These are phyloP conservation scores for Claviceps sp. DNA, from an alignment of 2,329 filamentous ascomycete species.

Conservation along the genomic window DNA sequence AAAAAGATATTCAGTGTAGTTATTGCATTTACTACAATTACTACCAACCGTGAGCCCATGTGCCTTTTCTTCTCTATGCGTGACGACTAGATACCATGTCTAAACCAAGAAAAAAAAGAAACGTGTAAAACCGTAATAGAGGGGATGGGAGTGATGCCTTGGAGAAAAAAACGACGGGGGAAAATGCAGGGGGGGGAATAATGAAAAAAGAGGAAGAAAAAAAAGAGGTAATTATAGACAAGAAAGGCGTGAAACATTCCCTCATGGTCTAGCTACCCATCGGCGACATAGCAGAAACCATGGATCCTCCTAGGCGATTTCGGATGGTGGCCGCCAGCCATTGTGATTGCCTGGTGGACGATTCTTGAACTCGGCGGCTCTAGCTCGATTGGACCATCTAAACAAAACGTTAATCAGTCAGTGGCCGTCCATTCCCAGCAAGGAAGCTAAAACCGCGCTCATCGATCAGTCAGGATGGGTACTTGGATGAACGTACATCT, in stretches of 20 bases:
- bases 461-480: too few species aligned
- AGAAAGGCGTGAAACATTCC: neutral
- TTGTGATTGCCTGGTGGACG: constrained; percentile 6
- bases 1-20: too few species aligned
- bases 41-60: neutral
- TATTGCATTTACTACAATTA: too few species aligned
- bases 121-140: neutral
- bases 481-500: constrained; percentile 52
- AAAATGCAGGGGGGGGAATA: neutral
- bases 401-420: neutral
- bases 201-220: neutral
- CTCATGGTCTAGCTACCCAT: neutral
- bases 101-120: constrained; percentile 1
- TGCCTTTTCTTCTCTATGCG: neutral
- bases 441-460: too few species aligned
- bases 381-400: constrained; percentile 10
- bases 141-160: neutral
- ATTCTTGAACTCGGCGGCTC: constrained; percentile 10
- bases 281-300: neutral
- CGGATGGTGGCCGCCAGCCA: constrained; percentile 9
- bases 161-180: neutral
- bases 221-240: neutral
- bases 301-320: constrained; percentile 5
- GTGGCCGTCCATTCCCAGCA: neutral
- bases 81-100: constrained; percentile 1